Evolutionary conservation across 805 yeast genomes (phyloP).

Genomic region (Sporopachydermia lactativora): DNA sequence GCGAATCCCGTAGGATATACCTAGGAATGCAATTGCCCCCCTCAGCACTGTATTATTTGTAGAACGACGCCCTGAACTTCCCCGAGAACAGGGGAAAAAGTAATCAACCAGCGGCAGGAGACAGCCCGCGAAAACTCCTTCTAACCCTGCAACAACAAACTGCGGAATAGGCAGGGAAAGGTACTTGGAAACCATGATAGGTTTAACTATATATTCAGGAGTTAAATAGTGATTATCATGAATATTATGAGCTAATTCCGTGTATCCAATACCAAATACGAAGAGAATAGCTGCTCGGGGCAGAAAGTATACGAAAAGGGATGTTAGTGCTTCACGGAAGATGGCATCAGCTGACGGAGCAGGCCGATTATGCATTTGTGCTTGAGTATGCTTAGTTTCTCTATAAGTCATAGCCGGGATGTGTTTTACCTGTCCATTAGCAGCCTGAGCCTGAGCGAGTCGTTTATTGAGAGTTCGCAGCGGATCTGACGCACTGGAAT

Average conservation of each 20-base stretch:
- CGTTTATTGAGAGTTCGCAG: not conserved
- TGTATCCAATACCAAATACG: conserved; percentile 2
- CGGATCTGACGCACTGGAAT: not conserved
- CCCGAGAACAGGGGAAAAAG: too few relatives aligned
- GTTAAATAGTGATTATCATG: conserved; percentile 4
- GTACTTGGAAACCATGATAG: conserved; percentile 3
- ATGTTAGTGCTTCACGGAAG: not conserved
- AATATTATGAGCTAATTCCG: conserved; percentile 1
- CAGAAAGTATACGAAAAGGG: not conserved
- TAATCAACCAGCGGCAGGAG: not conserved
- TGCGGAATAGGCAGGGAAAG: not conserved
- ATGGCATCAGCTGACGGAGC: not conserved
- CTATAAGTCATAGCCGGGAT: not conserved
- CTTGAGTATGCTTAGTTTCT: not conserved
- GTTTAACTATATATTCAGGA: conserved; percentile 2
- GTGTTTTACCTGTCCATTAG: not conserved
- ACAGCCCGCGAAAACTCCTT: not conserved
- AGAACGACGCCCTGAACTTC: too few relatives aligned
- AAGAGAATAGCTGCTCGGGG: conserved; percentile 2
- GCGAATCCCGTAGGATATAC: conserved; percentile 2
- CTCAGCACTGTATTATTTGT: not conserved
- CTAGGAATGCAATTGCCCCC: conserved; percentile 2
- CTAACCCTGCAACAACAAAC: not conserved
- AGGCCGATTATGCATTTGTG: not conserved
- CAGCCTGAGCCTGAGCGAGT: not conserved